These are phyloP conservation scores for Tuber borchii DNA, from an alignment of 495 filamentous ascomycete genomes.

Conservation along the genomic window DNA sequence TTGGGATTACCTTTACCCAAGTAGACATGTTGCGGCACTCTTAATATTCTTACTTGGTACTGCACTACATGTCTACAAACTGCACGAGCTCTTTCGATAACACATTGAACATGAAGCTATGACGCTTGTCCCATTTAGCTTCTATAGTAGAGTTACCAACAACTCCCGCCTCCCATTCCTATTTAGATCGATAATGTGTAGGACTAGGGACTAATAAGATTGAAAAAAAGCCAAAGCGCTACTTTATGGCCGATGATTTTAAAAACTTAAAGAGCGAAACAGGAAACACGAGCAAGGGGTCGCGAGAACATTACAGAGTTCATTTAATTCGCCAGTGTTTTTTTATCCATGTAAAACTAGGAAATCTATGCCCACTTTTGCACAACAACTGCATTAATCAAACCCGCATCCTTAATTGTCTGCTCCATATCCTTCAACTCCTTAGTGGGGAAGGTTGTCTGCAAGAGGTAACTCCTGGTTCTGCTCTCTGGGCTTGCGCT, in stretches of 20 bases:
- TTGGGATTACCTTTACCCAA: neutral
- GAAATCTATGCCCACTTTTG: slow-evolving; percentile 61
- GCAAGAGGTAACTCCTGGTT: slow-evolving; percentile 65
- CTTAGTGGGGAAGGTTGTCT: slow-evolving; percentile 94
- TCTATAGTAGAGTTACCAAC: neutral
- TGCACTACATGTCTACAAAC: neutral
- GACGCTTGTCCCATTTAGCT: neutral
- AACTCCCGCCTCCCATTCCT: neutral
- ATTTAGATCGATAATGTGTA: slow-evolving; percentile 1
- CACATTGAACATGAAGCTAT: neutral
- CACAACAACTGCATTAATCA: slow-evolving; percentile 67
- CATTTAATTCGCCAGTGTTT: neutral
- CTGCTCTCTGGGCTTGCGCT: slow-evolving; percentile 56
- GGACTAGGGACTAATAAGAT: neutral
- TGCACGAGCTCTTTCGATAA: neutral
- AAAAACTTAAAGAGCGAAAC: slow-evolving; percentile 5
- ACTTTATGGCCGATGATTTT: slow-evolving; percentile 20
- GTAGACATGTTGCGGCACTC: neutral
- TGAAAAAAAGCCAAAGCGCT: slow-evolving; percentile 23
- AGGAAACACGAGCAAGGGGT: slow-evolving; percentile 2
- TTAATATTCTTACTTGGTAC: neutral
- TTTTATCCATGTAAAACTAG: neutral
- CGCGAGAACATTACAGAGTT: neutral
- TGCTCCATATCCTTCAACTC: slow-evolving; percentile 68
- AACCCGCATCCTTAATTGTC: slow-evolving; percentile 57